phyloP scores from a whole-genome alignment of 805 yeast species.

The Wickerhamomyces chambardii region DNA sequence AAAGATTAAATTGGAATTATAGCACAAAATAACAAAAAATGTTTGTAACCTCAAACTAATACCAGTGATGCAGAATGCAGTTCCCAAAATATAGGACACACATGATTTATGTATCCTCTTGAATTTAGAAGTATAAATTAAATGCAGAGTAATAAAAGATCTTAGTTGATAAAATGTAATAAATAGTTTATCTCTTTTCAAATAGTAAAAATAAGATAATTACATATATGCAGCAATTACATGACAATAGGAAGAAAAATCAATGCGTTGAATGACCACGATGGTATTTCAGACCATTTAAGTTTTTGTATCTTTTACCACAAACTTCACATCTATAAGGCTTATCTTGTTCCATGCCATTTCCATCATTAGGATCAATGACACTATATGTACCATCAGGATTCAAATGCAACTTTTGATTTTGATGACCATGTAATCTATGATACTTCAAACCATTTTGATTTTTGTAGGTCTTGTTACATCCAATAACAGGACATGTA shows the following conservation, averaged over 20 bases:
- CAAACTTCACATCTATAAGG: slow-evolving; percentile 98
- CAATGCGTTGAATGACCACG: slow-evolving; percentile 98
- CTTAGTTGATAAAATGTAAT: no score
- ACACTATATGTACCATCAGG: slow-evolving; percentile 91
- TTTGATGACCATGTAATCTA: slow-evolving; percentile 93
- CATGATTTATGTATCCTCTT: no score
- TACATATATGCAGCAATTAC: neutral
- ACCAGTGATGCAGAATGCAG: no score
- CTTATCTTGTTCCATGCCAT: slow-evolving; percentile 94
- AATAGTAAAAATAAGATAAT: neutral
- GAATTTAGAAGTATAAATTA: no score
- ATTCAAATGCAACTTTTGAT: slow-evolving; percentile 83
- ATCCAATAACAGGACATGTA: slow-evolving; percentile 96
- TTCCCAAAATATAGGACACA: no score
- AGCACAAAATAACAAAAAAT: no score
- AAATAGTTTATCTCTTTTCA: no score
- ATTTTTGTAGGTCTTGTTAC: slow-evolving; percentile 95
- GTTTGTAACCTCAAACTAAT: no score
- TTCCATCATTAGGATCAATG: slow-evolving; percentile 91
- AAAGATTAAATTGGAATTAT: no score
- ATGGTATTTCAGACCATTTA: slow-evolving; percentile 94
- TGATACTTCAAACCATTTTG: slow-evolving; percentile 97
- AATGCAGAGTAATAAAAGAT: no score
- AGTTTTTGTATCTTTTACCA: slow-evolving; percentile 92
- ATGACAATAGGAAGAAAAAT: neutral